A percentile compares a stretch with the other conserved stretches of the same genome.
phyloP scores from a whole-genome alignment of 176 grass and related monocot genomes.

The Leersia perrieri region DNA sequence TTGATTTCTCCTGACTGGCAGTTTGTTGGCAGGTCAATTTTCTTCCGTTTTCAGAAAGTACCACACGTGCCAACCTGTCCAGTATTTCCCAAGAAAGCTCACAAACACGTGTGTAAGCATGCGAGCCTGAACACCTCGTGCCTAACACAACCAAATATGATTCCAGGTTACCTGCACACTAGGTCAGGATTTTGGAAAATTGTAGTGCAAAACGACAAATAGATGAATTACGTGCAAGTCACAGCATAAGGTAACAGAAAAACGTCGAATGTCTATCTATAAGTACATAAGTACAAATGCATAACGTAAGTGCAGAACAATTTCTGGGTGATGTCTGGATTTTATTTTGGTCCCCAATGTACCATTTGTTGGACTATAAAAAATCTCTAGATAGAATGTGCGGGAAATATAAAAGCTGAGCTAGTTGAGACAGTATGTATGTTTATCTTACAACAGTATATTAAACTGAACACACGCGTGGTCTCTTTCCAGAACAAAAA shows the following conservation, averaged over 20 bases:
- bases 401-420: not conserved
- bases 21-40: not conserved
- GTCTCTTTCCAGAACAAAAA: constrained; percentile 3
- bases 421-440: not conserved
- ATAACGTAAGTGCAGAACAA: not conserved
- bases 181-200: not conserved
- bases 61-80: not conserved
- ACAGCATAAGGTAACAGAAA: not conserved
- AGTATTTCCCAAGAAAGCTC: not conserved
- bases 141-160: constrained; percentile 15
- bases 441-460: not conserved
- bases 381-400: no score
- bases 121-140: not conserved
- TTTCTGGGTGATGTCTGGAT: no score
- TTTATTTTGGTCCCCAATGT: no score
- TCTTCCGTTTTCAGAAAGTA: not conserved
- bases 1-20: constrained; percentile 1
- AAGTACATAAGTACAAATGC: not conserved
- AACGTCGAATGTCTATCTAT: not conserved
- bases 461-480: not conserved
- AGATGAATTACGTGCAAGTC: constrained; percentile 6
- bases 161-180: not conserved
- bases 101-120: not conserved
- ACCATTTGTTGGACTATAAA: no score
- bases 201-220: constrained; percentile 14